Evolutionary conservation across 148 eudicot species (phyloP).

Genomic region (Chenopodium album): DNA sequence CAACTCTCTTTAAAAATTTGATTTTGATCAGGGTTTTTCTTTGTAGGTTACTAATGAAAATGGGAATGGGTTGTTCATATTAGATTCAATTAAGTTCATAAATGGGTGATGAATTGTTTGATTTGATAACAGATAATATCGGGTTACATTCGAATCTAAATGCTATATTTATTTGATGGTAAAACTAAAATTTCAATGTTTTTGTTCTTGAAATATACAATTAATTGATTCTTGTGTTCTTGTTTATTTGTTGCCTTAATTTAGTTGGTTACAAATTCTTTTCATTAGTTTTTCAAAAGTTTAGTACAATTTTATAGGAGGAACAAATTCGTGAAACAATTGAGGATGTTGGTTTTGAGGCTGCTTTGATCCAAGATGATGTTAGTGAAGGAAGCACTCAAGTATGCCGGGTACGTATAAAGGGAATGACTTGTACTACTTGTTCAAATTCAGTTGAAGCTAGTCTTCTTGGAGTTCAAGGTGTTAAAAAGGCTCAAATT

Average conservation of each 20-base stretch:
- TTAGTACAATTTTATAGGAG: conserved; percentile 28
- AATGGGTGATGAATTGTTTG: neutral
- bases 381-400: conserved; percentile 42
- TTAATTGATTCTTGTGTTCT: too few species aligned
- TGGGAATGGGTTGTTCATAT: neutral
- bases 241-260: too few species aligned
- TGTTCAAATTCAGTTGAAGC: conserved; percentile 79
- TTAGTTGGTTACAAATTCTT: too few species aligned
- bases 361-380: conserved; percentile 57
- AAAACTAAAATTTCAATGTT: too few species aligned
- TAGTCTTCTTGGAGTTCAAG: conserved; percentile 46
- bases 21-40: too few species aligned
- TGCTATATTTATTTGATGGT: too few species aligned
- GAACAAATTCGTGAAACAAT: conserved; percentile 50
- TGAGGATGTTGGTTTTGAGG: conserved; percentile 63
- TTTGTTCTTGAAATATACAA: too few species aligned
- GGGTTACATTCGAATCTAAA: too few species aligned
- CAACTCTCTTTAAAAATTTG: too few species aligned
- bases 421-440: conserved; percentile 85
- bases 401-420: conserved; percentile 62
- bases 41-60: too few species aligned
- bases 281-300: neutral
- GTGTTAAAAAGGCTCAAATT: conserved; percentile 75
- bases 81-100: neutral
- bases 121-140: too few species aligned